Percentiles rank a stretch among this genome's conserved stretches.
Conservation (phyloP, 495 filamentous ascomycete genomes). For the Aspergillus mulundensis region DNA sequence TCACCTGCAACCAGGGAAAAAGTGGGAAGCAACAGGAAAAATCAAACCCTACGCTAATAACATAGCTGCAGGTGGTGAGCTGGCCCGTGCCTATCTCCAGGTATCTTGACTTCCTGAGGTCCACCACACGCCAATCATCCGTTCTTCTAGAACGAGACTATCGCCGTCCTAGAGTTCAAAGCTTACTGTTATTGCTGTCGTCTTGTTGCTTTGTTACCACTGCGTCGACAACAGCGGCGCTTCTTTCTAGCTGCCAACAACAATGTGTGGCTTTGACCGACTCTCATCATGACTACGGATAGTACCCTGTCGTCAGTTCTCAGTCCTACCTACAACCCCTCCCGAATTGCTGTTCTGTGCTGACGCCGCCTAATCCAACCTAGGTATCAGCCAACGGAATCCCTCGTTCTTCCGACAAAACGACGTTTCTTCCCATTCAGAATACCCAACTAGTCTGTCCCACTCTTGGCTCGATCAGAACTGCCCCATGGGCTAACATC, state of each 20-base stretch:
- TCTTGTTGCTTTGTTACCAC: conserved; percentile 3
- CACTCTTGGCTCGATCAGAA: background rate
- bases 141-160: conserved; percentile 10
- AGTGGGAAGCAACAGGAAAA: conserved; percentile 1
- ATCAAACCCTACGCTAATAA: background rate
- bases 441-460: conserved; percentile 68
- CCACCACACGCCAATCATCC: background rate
- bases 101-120: conserved; percentile 1
- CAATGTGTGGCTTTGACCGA: conserved; percentile 33
- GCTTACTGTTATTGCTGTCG: conserved; percentile 4
- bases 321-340: background rate
- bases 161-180: background rate
- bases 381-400: conserved; percentile 56
- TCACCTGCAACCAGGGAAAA: background rate
- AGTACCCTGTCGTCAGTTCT: conserved; percentile 35
- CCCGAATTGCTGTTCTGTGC: conserved; percentile 7
- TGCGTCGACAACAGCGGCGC: conserved; percentile 13
- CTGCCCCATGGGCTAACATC: conserved; percentile 14
- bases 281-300: conserved; percentile 45
- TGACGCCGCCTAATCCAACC: conserved; percentile 15
- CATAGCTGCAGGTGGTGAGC: background rate
- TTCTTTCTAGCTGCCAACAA: conserved; percentile 15
- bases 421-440: conserved; percentile 70
- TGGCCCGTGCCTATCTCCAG: background rate
- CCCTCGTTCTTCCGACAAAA: conserved; percentile 58